phyloP scores from a whole-genome alignment of 2,329 filamentous ascomycete genomes.

The Fusarium sp. region DNA sequence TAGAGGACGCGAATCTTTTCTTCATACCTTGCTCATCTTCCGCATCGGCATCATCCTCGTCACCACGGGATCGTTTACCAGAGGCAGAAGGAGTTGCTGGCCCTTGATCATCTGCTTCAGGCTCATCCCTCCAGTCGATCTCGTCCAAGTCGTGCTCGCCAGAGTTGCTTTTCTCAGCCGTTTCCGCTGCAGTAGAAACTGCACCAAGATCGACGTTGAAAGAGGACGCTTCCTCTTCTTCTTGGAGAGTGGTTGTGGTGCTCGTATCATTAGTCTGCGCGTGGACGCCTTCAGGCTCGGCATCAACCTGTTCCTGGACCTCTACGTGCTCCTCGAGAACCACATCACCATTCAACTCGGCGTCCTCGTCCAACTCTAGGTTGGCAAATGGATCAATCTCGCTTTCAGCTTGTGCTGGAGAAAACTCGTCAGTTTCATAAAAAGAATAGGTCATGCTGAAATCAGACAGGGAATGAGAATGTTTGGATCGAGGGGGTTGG shows the following conservation, averaged over 20 bases:
- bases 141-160: conserved; percentile 41
- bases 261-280: conserved; percentile 41
- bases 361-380: conserved; percentile 40
- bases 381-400: conserved; percentile 42
- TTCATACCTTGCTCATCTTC: conserved; percentile 50
- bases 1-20: not conserved
- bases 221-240: conserved; percentile 46
- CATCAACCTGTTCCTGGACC: conserved; percentile 28
- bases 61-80: conserved; percentile 45
- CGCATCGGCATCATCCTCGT: conserved; percentile 45
- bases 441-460: conserved; percentile 37
- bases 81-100: conserved; percentile 34
- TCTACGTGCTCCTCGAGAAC: conserved; percentile 28
- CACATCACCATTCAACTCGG: conserved; percentile 28
- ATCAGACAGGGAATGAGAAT: conserved; percentile 17
- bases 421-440: conserved; percentile 41
- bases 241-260: conserved; percentile 49
- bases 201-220: conserved; percentile 39
- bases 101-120: conserved; percentile 36
- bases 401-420: conserved; percentile 39
- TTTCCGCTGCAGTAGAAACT: conserved; percentile 33
- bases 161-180: conserved; percentile 33
- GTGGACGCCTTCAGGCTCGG: conserved; percentile 19
- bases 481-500: not conserved
- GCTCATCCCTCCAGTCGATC: conserved; percentile 48